Conservation (phyloP, 345 rosid species). For the Cochlearia excelsa region DNA sequence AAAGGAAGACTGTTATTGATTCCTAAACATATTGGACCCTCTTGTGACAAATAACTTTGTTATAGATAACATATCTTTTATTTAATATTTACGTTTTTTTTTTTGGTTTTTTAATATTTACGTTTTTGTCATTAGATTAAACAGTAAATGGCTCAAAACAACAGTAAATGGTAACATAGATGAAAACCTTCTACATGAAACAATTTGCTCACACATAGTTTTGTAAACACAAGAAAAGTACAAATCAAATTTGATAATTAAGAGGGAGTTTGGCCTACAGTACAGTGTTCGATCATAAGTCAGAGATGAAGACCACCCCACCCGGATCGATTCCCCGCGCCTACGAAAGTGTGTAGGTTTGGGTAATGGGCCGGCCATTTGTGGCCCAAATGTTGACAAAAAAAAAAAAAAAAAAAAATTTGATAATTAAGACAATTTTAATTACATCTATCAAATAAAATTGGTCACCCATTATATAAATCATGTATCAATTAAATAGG, state of each 20-base stretch:
- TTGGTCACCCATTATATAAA: background rate
- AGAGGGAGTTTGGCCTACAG: no score
- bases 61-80: background rate
- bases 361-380: no score
- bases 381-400: no score
- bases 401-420: no score
- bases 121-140: slow-evolving; percentile 6
- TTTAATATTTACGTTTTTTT: background rate
- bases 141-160: slow-evolving; percentile 11
- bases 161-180: slow-evolving; percentile 3
- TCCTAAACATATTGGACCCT: slow-evolving; percentile 40
- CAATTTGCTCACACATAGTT: slow-evolving; percentile 12
- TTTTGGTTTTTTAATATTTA: background rate
- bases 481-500: background rate
- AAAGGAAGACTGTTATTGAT: slow-evolving; percentile 36
- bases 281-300: no score
- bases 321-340: no score
- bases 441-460: slow-evolving; percentile 1
- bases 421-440: background rate
- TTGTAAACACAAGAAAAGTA: background rate
- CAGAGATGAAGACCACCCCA: no score
- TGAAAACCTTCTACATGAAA: slow-evolving; percentile 10
- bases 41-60: slow-evolving; percentile 22
- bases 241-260: slow-evolving; percentile 16
- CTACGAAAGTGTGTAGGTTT: no score